Evolutionary conservation across 345 rosid species (phyloP), one percentile per base, ranked within the genome.

Genomic region (Citrus unshiu): DNA sequence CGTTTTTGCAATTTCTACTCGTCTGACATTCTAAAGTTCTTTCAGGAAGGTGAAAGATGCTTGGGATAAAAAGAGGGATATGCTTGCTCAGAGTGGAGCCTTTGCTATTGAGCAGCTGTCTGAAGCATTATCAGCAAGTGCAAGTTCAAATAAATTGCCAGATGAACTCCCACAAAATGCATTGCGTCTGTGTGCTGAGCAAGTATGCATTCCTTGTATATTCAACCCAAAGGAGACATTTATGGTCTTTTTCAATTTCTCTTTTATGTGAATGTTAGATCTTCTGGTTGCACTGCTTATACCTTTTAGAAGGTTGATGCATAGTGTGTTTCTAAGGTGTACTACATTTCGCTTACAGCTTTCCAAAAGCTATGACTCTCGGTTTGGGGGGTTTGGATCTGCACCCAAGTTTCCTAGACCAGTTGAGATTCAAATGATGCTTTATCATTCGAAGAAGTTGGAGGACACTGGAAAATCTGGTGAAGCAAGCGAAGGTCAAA

Each of bases 321-420:
- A 58, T 56, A 58, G 43, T 60, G 19, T 46, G 43, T 78, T 34
- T 76, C 59, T 70, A 66, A 46, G 32, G 57, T 57, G 65, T 54
- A 4, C 16, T 30, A n/a, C 57, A 32, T 58, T 78, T 85, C 39
- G 78, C 35, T 81, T 82, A 74, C 87, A 95, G 99, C 93, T 95
- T 80, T 92, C 97, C 27, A 74, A 77, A 60, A 91, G 86, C 81
- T 95, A 90, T 64, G 99, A 95, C 82, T 83, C 93, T 4, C 67
- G 70, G 79, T 89, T 62, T 60, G 98, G 96, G 75, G 99, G 99
- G 40, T 95, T 95, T 88, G 99, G 99, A 83, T 88, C 93, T 76
- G 95, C 97, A 16, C 98, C 99, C 16, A 95, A 95, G 88, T 95
- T 95, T 87, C 99, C 98, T 8, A 88, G 98, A 74, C 99, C 99